phyloP scores from a whole-genome alignment of 371 early-diverging fungal genomes.

The Blakeslea trispora region DNA sequence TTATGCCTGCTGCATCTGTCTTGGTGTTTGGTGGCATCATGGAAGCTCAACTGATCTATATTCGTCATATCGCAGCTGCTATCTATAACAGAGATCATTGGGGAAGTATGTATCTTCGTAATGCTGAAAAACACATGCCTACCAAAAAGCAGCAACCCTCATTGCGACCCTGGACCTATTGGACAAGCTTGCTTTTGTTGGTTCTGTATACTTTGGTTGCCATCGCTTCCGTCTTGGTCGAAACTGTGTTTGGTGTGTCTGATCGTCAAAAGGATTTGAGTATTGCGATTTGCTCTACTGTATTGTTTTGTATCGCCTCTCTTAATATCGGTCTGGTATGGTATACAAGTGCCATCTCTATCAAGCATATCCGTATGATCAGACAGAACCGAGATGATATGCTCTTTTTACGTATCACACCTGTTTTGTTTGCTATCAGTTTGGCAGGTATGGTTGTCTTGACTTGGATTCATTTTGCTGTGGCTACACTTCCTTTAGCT shows the following conservation, averaged over 20 bases:
- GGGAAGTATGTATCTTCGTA: conserved; percentile 28
- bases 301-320: conserved; percentile 7
- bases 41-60: conserved; percentile 28
- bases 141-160: conserved; percentile 8
- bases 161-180: conserved; percentile 23
- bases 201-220: conserved; percentile 11
- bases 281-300: conserved; percentile 17
- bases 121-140: conserved; percentile 19
- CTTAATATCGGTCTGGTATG: conserved; percentile 11
- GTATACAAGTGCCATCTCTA: conserved; percentile 9
- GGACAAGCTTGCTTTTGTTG: conserved; percentile 12
- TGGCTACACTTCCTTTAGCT: neutral
- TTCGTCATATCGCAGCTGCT: conserved; percentile 24
- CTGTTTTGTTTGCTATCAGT: conserved; percentile 22
- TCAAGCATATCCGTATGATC: conserved; percentile 18
- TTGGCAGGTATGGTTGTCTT: conserved; percentile 26
- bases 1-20: conserved; percentile 17
- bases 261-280: conserved; percentile 1
- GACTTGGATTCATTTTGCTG: conserved; percentile 27
- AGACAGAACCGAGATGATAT: conserved; percentile 25
- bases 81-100: conserved; percentile 27
- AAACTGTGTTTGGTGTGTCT: neutral
- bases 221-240: conserved; percentile 8
- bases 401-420: conserved; percentile 21
- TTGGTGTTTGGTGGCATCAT: conserved; percentile 23